Base-by-base conservation (phyloP, 2,329 filamentous ascomycete genomes). In the Neodidymelliopsis sp. region DNA sequence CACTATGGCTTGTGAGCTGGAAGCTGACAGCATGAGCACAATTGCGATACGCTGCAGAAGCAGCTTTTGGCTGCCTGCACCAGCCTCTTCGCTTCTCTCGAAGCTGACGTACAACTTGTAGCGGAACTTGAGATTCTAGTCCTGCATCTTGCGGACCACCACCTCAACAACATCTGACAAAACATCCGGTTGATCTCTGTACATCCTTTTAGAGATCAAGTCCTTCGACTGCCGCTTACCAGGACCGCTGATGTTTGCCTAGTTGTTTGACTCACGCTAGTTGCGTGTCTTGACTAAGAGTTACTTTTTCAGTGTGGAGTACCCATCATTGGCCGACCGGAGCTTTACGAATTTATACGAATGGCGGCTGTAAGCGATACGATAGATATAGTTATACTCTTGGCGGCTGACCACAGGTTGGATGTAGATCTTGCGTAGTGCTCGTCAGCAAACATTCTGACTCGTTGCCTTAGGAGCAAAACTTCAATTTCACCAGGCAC, bases 11-110 rank as follows among this genome's bases (percentile, higher is more conserved):
- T 39, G 23, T 22, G 34, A 10, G 43, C 18, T 40, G 36, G 22
- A 23, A n/a, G 35, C 35, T 46, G 43, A 39, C 43, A 28, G 23
- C 18, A 19, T 19, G 34, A 40, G 23, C 15, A n/a, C 29, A 22
- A 22, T 9, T 23, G 12, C 8, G 16, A 19, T 12, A 4, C 4
- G 20, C 13, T 2, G 9, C 7, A 16, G 16, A 6, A 12, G 11
- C 18, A n/a, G 11, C 31, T 4, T 23, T 19, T 20, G 11, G 22
- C 4, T 15, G 4, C 20, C 29, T 2, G 10, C n/a, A 27, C 6
- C 39, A 27, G 16, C 2, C 20, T 34, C 15, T 22, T 13, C n/a
- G 16, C 12, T 30, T 1, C n/a, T 6, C 4, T 4, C 4, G 27
- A 13, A 4, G 7, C 27, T 22, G 11, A 23, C 13, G 4, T 12